phyloP scores from a whole-genome alignment of 345 rosid genomes.

The Iberis pinnata region DNA sequence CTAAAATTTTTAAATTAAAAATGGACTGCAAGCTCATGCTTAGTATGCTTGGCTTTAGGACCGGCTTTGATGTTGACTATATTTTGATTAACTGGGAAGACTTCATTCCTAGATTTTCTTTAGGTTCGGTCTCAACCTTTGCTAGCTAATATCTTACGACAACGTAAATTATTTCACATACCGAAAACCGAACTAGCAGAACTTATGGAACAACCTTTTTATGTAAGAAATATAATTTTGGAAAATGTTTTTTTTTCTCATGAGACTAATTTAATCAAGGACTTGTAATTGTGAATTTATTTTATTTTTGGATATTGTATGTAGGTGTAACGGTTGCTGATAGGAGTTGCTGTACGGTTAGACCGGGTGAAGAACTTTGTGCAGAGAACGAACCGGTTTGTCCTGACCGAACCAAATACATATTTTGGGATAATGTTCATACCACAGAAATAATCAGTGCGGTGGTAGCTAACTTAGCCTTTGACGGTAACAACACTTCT shows the following conservation, averaged over 20 bases:
- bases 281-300: neutral
- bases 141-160: no score
- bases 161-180: no score
- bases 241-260: neutral
- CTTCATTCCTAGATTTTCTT: no score
- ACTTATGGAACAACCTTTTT: no score
- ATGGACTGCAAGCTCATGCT: no score
- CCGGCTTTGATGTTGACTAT: no score
- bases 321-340: slow-evolving; percentile 28
- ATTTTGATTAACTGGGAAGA: no score
- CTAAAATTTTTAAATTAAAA: no score
- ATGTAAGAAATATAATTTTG: no score
- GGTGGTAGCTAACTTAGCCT: slow-evolving; percentile 20
- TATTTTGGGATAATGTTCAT: slow-evolving; percentile 53
- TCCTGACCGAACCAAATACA: slow-evolving; percentile 24
- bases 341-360: slow-evolving; percentile 28
- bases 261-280: neutral
- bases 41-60: no score
- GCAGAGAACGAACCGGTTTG: slow-evolving; percentile 30
- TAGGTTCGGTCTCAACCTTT: no score
- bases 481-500: slow-evolving; percentile 8
- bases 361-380: slow-evolving; percentile 31
- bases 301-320: neutral
- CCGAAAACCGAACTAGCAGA: no score
- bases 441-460: slow-evolving; percentile 33